Evolutionary conservation across 805 yeast species (phyloP).

Genomic region (Nadsonia fulvescens): DNA sequence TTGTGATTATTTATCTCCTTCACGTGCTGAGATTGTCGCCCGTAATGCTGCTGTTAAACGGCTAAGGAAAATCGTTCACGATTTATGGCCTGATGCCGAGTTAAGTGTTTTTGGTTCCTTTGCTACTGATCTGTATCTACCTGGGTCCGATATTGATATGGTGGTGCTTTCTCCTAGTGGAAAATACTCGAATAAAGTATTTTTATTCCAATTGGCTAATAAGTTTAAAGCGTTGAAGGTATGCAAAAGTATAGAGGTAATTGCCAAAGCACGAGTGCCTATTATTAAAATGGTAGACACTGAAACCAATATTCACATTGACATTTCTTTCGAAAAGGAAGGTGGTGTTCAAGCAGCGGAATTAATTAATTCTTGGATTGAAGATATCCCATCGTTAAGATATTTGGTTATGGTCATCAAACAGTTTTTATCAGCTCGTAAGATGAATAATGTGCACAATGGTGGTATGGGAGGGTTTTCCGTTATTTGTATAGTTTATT

Average conservation of each 20-base stretch:
- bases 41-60: conserved; percentile 50
- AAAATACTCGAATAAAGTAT: conserved; percentile 37
- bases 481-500: conserved; percentile 69
- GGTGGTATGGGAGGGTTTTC: conserved; percentile 95
- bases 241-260: conserved; percentile 63
- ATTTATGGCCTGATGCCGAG: conserved; percentile 63
- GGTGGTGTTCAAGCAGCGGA: conserved; percentile 75
- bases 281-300: conserved; percentile 81
- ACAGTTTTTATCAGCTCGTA: conserved; percentile 65
- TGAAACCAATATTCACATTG: conserved; percentile 53
- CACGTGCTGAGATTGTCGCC: conserved; percentile 45
- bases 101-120: conserved; percentile 83
- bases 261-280: conserved; percentile 84
- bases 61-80: conserved; percentile 32
- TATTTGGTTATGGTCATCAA: conserved; percentile 70
- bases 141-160: conserved; percentile 92
- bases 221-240: conserved; percentile 40
- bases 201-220: conserved; percentile 56
- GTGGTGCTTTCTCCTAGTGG: conserved; percentile 53
- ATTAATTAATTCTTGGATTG: conserved; percentile 57
- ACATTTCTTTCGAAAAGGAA: conserved; percentile 72
- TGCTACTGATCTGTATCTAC: conserved; percentile 83
- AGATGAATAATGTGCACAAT: conserved; percentile 67
- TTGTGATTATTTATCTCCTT: conserved; percentile 71
- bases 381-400: conserved; percentile 56